phyloP scores from a whole-genome alignment of 2,329 filamentous ascomycete species.

The Aureobasidium subglaciale region DNA sequence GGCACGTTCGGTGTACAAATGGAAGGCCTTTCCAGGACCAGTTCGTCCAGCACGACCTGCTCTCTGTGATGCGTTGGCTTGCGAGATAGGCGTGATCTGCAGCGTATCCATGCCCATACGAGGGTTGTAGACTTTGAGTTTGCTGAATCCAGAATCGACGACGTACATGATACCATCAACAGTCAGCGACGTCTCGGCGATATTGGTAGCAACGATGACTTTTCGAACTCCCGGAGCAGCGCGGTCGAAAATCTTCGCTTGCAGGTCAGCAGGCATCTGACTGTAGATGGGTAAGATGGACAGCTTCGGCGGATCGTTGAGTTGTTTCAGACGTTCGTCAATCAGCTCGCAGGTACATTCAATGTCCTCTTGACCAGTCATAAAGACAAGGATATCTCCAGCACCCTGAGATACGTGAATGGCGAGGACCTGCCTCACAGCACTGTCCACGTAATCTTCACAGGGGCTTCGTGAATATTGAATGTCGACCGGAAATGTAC shows the following conservation, averaged over 20 bases:
- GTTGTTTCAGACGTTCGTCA: conserved; percentile 73
- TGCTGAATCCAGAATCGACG: conserved; percentile 91
- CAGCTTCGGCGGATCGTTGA: conserved; percentile 91
- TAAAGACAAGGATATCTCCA: conserved; percentile 95
- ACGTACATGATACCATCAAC: conserved; percentile 99
- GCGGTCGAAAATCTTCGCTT: conserved; percentile 94
- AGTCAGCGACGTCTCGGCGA: conserved; percentile 94
- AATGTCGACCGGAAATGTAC: conserved; percentile 94
- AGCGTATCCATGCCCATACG: conserved; percentile 99
- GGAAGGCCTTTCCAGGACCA: conserved; percentile 89
- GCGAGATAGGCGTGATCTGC: conserved; percentile 94
- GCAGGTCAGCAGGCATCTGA: conserved; percentile 97
- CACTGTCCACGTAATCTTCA: conserved; percentile 95
- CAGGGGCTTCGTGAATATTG: conserved; percentile 92
- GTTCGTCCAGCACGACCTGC: conserved; percentile 91
- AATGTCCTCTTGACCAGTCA: conserved; percentile 99
- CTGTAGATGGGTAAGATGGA: conserved; percentile 97
- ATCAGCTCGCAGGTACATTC: conserved; percentile 92
- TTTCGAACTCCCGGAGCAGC: conserved; percentile 87
- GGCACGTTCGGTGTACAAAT: conserved; percentile 87
- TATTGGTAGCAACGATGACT: conserved; percentile 97
- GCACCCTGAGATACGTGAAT: conserved; percentile 92
- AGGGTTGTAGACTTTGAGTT: conserved; percentile 97
- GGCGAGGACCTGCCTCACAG: conserved; percentile 88
- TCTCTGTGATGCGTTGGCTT: conserved; percentile 89